Base-by-base conservation (phyloP, 2,329 filamentous ascomycete species). In the Calonectria honghensis region DNA sequence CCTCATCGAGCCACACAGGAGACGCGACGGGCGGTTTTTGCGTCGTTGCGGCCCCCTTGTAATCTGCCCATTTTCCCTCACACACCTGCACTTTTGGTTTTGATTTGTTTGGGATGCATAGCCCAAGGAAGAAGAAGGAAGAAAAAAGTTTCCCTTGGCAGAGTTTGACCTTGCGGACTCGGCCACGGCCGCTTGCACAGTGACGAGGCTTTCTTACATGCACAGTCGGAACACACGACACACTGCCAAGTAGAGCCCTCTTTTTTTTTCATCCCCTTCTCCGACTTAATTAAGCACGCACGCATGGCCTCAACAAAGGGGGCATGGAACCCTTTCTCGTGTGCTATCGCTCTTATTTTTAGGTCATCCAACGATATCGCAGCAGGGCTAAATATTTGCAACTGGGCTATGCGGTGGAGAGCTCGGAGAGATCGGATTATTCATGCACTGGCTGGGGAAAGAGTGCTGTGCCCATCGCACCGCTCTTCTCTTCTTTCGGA, bases 41-140 rank as follows among this genome's bases (percentile, higher is more conserved):
- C 50, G 29, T 35, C 29, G 9, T 29, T 39, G 41, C 65, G 16
- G 50, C 29, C 50, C 54, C 63, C 39, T 61, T 37, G 51, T 20
- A 31, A 64, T 69, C 66, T 69, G 66, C 50, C 71, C 66, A 69
- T 69, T 69, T 64, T 57, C 50, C 61, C 50, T 32, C 50, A 41
- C 57, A 48, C 50, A 39, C 29, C n/a, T 35, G 41, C 39, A 29
- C 41, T 32, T 27, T 31, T 35, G 20, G 37, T 31, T 54, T 32
- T 51, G 57, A 20, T 32, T 31, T 65, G 57, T 54, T 65, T 48
- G 35, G 41, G 63, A 6, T 31, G 50, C 57, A 50, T 57, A 50
- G 51, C 29, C 37, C 37, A 50, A 20, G 7, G 29, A 54, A 31
- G 18, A 31, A 31, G 57, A 41, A 27, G 27, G 7, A 29, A 63